Percentiles rank a stretch among this genome's conserved stretches.
Evolutionary conservation across 2,329 filamentous ascomycete species (phyloP).

Genomic region (Claviceps sp.): DNA sequence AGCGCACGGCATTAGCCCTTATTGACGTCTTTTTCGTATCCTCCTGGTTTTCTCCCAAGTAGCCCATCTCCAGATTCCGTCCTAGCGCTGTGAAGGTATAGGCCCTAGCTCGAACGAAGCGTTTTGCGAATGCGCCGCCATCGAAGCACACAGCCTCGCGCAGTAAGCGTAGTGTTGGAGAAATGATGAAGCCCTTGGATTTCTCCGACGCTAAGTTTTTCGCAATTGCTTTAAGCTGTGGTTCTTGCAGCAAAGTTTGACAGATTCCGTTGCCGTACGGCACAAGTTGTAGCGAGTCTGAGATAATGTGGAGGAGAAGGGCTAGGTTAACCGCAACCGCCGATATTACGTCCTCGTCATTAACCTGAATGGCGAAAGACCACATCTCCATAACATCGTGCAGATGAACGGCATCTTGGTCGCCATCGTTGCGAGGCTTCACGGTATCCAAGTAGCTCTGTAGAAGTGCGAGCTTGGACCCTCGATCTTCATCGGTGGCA

Average conservation of each 20-base stretch:
- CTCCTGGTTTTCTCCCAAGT: slow-evolving; percentile 41
- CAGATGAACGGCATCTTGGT: slow-evolving; percentile 47
- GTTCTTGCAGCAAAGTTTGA: slow-evolving; percentile 66
- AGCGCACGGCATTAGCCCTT: slow-evolving; percentile 68
- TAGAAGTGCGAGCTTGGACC: slow-evolving; percentile 42
- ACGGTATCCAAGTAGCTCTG: slow-evolving; percentile 52
- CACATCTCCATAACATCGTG: slow-evolving; percentile 76
- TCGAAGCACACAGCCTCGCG: slow-evolving; percentile 79
- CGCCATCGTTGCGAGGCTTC: slow-evolving; percentile 30
- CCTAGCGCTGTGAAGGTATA: slow-evolving; percentile 70
- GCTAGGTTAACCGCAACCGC: slow-evolving; percentile 70
- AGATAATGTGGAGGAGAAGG: slow-evolving; percentile 66
- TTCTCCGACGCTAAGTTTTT: slow-evolving; percentile 68
- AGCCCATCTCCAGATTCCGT: slow-evolving; percentile 63
- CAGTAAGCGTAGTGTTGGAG: slow-evolving; percentile 72
- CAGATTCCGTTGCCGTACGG: slow-evolving; percentile 66
- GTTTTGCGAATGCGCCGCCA: slow-evolving; percentile 65
- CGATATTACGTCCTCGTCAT: slow-evolving; percentile 70
- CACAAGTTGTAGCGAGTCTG: slow-evolving; percentile 58
- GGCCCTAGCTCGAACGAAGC: slow-evolving; percentile 64
- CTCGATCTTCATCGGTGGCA: slow-evolving; percentile 29
- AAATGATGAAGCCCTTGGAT: slow-evolving; percentile 76
- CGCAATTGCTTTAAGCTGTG: slow-evolving; percentile 68
- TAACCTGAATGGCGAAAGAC: slow-evolving; percentile 67
- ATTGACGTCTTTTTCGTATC: slow-evolving; percentile 62